Evolutionary conservation across 73 alveolate genomes (phyloP).

Genomic region (Paramecium primaurelia): DNA sequence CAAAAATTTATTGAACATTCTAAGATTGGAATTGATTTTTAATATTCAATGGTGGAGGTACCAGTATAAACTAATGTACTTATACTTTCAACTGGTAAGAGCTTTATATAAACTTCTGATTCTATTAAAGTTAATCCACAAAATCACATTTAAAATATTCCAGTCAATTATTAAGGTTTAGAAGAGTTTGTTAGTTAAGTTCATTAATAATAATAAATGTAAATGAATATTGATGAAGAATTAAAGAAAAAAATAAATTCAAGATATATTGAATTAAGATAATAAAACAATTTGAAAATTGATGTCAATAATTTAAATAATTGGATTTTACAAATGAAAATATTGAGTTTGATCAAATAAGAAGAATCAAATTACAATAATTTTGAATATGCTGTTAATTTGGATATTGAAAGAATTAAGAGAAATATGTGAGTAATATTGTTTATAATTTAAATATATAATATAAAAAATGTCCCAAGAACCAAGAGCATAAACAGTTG

Average conservation of each 20-base stretch:
- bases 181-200: background rate
- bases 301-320: background rate
- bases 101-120: background rate
- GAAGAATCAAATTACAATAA: background rate
- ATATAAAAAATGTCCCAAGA: background rate
- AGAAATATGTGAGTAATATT: background rate
- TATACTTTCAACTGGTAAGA: background rate
- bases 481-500: background rate
- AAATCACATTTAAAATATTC: background rate
- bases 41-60: background rate
- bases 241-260: background rate
- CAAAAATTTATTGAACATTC: background rate
- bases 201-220: background rate
- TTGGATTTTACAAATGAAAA: background rate
- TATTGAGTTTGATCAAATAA: background rate
- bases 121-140: background rate
- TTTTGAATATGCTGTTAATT: slow-evolving; percentile 9
- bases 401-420: background rate
- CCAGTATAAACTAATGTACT: background rate
- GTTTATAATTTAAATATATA: background rate
- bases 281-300: background rate
- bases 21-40: background rate
- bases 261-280: background rate
- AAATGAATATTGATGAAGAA: background rate
- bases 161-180: background rate